phyloP scores from a whole-genome alignment of 2,329 filamentous ascomycete genomes.

The Dendrostoma leiphaemia region DNA sequence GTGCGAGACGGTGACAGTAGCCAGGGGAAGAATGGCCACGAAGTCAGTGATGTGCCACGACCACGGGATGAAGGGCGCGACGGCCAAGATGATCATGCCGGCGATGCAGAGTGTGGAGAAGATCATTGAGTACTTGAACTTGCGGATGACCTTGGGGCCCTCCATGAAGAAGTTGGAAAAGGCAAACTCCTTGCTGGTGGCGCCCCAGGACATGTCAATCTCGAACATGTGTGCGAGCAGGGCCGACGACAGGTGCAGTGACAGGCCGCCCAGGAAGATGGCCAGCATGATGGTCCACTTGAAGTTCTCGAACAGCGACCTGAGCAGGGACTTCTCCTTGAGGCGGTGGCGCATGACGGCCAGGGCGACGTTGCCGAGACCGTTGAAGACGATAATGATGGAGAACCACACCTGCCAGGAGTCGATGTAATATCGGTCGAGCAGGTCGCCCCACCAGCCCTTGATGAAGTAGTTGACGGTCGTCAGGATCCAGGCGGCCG shows the following conservation, averaged over 20 bases:
- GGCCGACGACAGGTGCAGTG: constrained; percentile 77
- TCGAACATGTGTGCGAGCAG: constrained; percentile 80
- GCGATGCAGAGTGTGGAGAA: constrained; percentile 58
- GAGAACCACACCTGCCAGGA: constrained; percentile 79
- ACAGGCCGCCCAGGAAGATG: constrained; percentile 80
- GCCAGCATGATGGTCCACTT: constrained; percentile 73
- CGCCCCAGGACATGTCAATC: constrained; percentile 83
- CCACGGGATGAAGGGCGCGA: constrained; percentile 61
- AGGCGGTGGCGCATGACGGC: constrained; percentile 72
- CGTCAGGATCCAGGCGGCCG: constrained; percentile 72
- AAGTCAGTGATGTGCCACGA: constrained; percentile 68
- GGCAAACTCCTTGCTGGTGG: constrained; percentile 79
- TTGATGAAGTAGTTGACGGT: constrained; percentile 72
- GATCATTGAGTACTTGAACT: constrained; percentile 46
- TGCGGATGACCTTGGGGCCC: constrained; percentile 69
- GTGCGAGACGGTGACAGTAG: constrained; percentile 67
- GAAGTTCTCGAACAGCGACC: constrained; percentile 61
- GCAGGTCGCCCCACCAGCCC: too few species aligned
- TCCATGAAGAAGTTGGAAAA: constrained; percentile 84
- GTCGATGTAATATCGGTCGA: constrained; percentile 80
- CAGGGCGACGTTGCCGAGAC: constrained; percentile 69
- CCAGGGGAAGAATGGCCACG: constrained; percentile 74
- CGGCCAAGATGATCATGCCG: constrained; percentile 64
- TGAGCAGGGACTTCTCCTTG: constrained; percentile 60
- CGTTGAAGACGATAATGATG: constrained; percentile 76